A percentile compares a stretch with the other conserved stretches of the same genome.
Evolutionary conservation across 148 eudicot species (phyloP).

Genomic region (Euryodendron excelsum): DNA sequence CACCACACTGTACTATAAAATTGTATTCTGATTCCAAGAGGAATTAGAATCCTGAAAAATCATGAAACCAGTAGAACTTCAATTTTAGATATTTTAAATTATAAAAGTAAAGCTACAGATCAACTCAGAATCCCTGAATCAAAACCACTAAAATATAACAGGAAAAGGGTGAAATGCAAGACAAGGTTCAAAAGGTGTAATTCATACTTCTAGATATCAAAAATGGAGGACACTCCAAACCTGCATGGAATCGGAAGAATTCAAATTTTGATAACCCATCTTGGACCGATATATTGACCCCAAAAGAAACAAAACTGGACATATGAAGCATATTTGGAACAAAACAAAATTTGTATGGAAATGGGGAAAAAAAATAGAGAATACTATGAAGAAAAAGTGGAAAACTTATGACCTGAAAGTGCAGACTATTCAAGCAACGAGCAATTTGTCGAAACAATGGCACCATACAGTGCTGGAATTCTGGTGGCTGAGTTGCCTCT

Average conservation of each 20-base stretch:
- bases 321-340: neutral
- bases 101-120: too few species aligned
- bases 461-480: slow-evolving; percentile 68
- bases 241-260: neutral
- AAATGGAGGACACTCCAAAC: neutral
- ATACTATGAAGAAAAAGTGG: neutral
- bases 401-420: slow-evolving; percentile 59
- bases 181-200: neutral
- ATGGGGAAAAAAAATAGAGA: neutral
- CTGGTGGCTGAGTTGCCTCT: slow-evolving; percentile 71
- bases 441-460: slow-evolving; percentile 66
- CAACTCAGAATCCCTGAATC: neutral
- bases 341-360: neutral
- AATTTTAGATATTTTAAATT: neutral
- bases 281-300: neutral
- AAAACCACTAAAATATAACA: neutral
- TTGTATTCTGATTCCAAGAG: neutral
- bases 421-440: slow-evolving; percentile 62
- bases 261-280: neutral
- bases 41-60: neutral
- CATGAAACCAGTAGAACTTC: neutral
- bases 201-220: neutral
- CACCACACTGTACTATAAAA: neutral
- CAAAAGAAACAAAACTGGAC: neutral
- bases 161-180: neutral